phyloP scores from a whole-genome alignment of 2,329 filamentous ascomycete species.

The Talaromyces verruculosus region DNA sequence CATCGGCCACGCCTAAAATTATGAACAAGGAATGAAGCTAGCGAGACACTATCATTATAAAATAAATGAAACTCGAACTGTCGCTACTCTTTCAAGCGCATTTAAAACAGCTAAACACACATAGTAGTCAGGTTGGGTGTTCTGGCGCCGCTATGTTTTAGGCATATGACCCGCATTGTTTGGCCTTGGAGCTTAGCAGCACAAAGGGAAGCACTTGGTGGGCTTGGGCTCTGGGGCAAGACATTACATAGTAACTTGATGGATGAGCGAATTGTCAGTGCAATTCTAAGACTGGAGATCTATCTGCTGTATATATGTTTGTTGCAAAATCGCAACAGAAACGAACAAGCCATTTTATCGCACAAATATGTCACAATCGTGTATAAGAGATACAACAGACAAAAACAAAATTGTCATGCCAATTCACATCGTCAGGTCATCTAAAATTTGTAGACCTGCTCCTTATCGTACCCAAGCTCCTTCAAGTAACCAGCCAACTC shows the following conservation, averaged over 20 bases:
- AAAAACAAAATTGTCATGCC: not conserved
- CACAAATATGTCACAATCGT: slow-evolving; percentile 9
- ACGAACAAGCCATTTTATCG: not conserved
- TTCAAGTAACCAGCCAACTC: slow-evolving; percentile 79
- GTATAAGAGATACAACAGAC: not conserved
- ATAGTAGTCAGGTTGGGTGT: not conserved
- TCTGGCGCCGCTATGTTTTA: not conserved
- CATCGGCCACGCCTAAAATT: too few relatives aligned
- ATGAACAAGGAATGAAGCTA: too few relatives aligned
- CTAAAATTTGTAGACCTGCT: slow-evolving; percentile 97
- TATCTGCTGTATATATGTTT: slow-evolving; percentile 2
- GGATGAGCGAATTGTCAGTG: not conserved
- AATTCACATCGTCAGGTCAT: not conserved
- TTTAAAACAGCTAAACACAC: too few relatives aligned
- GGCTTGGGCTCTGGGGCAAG: not conserved
- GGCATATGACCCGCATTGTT: not conserved
- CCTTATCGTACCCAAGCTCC: slow-evolving; percentile 78
- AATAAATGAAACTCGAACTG: too few relatives aligned
- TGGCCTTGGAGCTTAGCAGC: not conserved
- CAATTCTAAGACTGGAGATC: not conserved
- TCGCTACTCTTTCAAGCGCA: too few relatives aligned
- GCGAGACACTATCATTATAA: too few relatives aligned
- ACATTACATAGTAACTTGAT: not conserved
- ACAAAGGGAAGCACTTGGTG: not conserved
- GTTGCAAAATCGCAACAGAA: not conserved